Base-by-base conservation (phyloP, 768 basidiomycete genomes). In the Boletus speciosus region DNA sequence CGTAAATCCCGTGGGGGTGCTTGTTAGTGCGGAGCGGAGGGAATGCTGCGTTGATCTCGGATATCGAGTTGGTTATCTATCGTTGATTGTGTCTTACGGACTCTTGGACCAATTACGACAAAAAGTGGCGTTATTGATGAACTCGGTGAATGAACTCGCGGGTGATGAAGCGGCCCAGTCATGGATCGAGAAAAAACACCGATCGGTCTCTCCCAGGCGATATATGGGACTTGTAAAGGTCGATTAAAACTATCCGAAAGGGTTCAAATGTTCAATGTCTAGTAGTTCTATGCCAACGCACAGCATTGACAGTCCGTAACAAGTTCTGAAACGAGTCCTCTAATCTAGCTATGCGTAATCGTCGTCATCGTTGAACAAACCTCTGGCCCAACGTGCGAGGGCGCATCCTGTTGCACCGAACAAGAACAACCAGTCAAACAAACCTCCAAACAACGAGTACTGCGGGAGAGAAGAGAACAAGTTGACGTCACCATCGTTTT, bases 381-480 rank as follows among this genome's bases (percentile, higher is more conserved):
- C 75, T 27, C 75, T 75, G 16, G 74, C 74, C 87, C 88, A 90
- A 44, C 80, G 75, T n/a, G 76, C 66, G 4, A 75, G 59, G 10
- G 72, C 73, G 9, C 78, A 81, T 6, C 67, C 71, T 2, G 61
- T 73, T 3, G 86, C 84, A n/a, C 84, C 76, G 4, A 81, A 29
- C 27, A 92, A 71, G 69, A 90, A 90, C 21, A 84, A 74, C 74
- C 81, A 81, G 66, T 92, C 88, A 63, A 91, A 92, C 36, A 90
- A 72, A 4, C 81, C 72, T 16, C 86, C 86, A 59, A 91, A 90
- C 15, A 88, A 75, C 57, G 86, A 81, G 58, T 85, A 91, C 41
- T 79, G 78, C 1, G 90, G 90, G 25, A 92, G 80, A 4, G 85
- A 86, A 15, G 82, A 71, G 63, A 92, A 90, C 25, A 91, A 72